phyloP scores from a whole-genome alignment of 2,329 filamentous ascomycete genomes.

The Penicillium corylophilum region DNA sequence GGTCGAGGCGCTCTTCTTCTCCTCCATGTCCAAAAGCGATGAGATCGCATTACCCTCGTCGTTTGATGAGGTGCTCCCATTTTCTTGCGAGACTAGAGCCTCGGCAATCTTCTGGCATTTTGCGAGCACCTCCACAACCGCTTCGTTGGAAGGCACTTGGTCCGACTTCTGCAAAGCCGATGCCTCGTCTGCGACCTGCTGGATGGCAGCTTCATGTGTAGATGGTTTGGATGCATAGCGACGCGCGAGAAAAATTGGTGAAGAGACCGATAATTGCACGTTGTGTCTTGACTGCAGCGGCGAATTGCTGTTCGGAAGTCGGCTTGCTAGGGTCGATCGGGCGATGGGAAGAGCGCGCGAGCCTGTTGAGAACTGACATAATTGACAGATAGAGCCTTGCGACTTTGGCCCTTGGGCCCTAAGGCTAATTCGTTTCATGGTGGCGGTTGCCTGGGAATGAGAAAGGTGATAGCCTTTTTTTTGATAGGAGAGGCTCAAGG shows the following conservation, averaged over 20 bases:
- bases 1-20: constrained; percentile 30
- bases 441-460: constrained; percentile 1
- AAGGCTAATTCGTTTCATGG: constrained; percentile 39
- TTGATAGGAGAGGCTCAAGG: constrained; percentile 23
- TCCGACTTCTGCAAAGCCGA: constrained; percentile 30
- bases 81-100: constrained; percentile 28
- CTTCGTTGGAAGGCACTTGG: constrained; percentile 36
- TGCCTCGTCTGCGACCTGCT: constrained; percentile 29
- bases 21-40: constrained; percentile 42
- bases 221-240: constrained; percentile 21
- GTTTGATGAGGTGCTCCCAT: constrained; percentile 19
- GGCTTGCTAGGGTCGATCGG: constrained; percentile 11
- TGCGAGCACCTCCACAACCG: constrained; percentile 34
- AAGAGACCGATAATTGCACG: constrained; percentile 3
- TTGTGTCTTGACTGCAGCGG: constrained; percentile 20
- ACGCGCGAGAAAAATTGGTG: constrained; percentile 5
- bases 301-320: constrained; percentile 8
- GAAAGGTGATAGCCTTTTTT: constrained; percentile 13
- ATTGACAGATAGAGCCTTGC: constrained; percentile 37
- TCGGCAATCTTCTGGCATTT: constrained; percentile 36
- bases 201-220: constrained; percentile 28
- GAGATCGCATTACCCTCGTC: constrained; percentile 40
- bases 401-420: constrained; percentile 24
- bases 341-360: constrained; percentile 22
- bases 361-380: constrained; percentile 37